phyloP scores from a whole-genome alignment of 2,329 filamentous ascomycete genomes.

The Ascochyta pisi region DNA sequence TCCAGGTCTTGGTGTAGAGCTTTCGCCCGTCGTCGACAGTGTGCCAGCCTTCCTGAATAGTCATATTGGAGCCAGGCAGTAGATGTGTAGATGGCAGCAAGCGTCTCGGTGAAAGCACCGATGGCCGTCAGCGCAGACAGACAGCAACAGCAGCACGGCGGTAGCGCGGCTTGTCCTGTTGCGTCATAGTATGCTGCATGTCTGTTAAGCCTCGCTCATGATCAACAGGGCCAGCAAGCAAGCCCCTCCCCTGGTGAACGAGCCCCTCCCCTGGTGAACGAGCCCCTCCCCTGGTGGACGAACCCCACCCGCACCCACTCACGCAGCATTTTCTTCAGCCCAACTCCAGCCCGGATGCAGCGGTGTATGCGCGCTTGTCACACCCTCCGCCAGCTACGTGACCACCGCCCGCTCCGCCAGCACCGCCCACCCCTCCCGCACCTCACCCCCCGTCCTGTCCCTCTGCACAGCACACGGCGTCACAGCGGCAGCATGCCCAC shows the following conservation, averaged over 20 bases:
- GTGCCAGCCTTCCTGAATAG: constrained; percentile 60
- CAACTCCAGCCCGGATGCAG: constrained; percentile 20
- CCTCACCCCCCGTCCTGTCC: constrained; percentile 18
- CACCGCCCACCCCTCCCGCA: constrained; percentile 4
- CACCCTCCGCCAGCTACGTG: constrained; percentile 8
- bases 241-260: constrained; percentile 4
- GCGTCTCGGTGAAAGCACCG: too few relatives aligned
- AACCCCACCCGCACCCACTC: constrained; percentile 28
- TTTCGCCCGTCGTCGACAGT: constrained; percentile 59
- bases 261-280: not conserved
- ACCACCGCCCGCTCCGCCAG: too few relatives aligned
- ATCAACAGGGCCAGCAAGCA: constrained; percentile 8
- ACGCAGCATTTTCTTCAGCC: constrained; percentile 25
- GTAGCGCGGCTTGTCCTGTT: constrained; percentile 12
- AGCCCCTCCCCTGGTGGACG: constrained; percentile 14
- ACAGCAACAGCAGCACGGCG: not conserved
- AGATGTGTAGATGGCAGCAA: not conserved
- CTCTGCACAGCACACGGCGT: constrained; percentile 25
- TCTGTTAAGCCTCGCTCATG: constrained; percentile 14
- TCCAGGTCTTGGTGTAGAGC: constrained; percentile 69
- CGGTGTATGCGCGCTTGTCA: constrained; percentile 25
- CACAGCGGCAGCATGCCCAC: constrained; percentile 39
- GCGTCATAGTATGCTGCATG: constrained; percentile 12
- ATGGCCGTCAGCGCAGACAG: too few relatives aligned
- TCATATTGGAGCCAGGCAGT: constrained; percentile 31